phyloP scores from a whole-genome alignment of 345 rosid species.

The Gossypium herbaceum region DNA sequence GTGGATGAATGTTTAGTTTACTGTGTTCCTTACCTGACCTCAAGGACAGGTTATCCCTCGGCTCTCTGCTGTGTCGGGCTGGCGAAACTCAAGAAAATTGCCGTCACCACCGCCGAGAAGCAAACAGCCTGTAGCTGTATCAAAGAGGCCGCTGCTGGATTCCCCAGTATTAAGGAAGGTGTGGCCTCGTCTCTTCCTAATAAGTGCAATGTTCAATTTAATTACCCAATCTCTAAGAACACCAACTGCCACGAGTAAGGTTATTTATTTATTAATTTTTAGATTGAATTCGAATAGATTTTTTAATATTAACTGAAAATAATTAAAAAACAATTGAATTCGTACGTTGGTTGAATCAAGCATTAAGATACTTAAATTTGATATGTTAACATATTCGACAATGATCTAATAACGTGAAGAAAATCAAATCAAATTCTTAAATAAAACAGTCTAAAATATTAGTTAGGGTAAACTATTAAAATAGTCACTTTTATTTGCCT shows the following conservation, averaged over 20 bases:
- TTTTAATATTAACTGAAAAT: too few relatives aligned
- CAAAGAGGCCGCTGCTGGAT: conserved; percentile 11
- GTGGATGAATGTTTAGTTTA: conserved; percentile 4
- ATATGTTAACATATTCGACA: too few relatives aligned
- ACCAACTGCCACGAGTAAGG: conserved; percentile 1
- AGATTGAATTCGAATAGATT: too few relatives aligned
- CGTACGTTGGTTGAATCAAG: too few relatives aligned
- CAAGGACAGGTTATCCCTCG: not conserved
- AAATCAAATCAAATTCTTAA: too few relatives aligned
- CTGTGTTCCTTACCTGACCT: conserved; percentile 18
- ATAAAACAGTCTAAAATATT: too few relatives aligned
- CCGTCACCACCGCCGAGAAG: conserved; percentile 14
- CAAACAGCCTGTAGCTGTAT: conserved; percentile 19
- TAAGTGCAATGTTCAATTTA: conserved; percentile 14
- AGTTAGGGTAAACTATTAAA: too few relatives aligned
- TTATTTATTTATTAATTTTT: too few relatives aligned
- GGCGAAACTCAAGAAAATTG: not conserved
- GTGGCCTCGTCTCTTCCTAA: conserved; percentile 18
- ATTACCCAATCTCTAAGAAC: conserved; percentile 16
- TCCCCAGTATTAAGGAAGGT: conserved; percentile 6
- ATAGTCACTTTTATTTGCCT: too few relatives aligned
- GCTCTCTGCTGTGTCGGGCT: conserved; percentile 15
- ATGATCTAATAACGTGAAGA: too few relatives aligned
- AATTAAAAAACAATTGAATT: too few relatives aligned
- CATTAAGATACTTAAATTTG: too few relatives aligned